A percentile compares a stretch with the other conserved stretches of the same genome.
Evolutionary conservation across 495 filamentous ascomycete genomes (phyloP).

Genomic region (Neurospora sp.): DNA sequence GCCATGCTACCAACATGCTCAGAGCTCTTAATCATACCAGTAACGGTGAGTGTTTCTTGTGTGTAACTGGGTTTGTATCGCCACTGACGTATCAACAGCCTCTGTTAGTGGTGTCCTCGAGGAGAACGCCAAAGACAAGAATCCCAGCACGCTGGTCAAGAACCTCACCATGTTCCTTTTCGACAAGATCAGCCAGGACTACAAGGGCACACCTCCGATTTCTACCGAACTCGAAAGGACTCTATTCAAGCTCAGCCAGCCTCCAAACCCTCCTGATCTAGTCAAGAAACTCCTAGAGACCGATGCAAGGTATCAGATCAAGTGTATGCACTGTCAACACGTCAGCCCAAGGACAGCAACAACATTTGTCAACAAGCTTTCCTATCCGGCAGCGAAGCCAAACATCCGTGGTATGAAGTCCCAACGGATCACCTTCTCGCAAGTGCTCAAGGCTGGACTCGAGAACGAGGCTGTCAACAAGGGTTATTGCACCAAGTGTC

Average conservation of each 20-base stretch:
- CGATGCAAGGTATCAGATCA: constrained; percentile 45
- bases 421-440: constrained; percentile 58
- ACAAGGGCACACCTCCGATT: constrained; percentile 15
- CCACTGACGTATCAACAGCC: constrained; percentile 17
- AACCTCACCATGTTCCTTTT: constrained; percentile 17
- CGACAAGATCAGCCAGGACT: constrained; percentile 17
- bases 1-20: constrained; percentile 93
- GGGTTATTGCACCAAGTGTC: constrained; percentile 86
- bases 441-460: constrained; percentile 76
- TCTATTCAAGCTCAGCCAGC: constrained; percentile 12
- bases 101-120: constrained; percentile 58
- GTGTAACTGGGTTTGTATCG: not conserved
- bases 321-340: constrained; percentile 72
- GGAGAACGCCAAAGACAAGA: constrained; percentile 48
- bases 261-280: constrained; percentile 10
- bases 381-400: constrained; percentile 48
- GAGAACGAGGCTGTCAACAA: constrained; percentile 70
- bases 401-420: constrained; percentile 38
- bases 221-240: constrained; percentile 18
- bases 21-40: constrained; percentile 75
- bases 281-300: constrained; percentile 26
- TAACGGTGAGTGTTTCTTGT: constrained; percentile 28
- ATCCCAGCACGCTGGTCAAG: constrained; percentile 14
- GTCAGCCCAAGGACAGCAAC: constrained; percentile 60
- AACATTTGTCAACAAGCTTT: constrained; percentile 69